These are phyloP conservation scores for Arabis alpina DNA, from an alignment of 345 rosid species.

Conservation along the genomic window DNA sequence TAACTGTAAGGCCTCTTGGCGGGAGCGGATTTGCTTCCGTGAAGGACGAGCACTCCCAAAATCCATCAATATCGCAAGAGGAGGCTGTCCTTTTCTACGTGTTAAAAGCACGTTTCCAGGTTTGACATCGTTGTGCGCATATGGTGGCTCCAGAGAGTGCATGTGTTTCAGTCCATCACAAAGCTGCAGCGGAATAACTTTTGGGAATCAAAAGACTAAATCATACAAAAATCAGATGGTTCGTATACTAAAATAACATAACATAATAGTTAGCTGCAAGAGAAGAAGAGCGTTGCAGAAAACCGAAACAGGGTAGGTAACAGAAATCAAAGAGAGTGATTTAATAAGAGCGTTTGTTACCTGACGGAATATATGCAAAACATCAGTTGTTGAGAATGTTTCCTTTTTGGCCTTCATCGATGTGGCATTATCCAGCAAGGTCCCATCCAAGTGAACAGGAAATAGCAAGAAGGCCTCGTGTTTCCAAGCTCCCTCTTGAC, in stretches of 20 bases:
- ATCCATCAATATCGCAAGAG: slow-evolving; percentile 94
- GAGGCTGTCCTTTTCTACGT: slow-evolving; percentile 78
- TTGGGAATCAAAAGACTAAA: slow-evolving; percentile 24
- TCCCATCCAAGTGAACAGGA: slow-evolving; percentile 98
- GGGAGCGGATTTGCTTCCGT: slow-evolving; percentile 83
- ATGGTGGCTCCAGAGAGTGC: slow-evolving; percentile 91
- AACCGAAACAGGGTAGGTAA: not conserved
- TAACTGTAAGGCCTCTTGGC: slow-evolving; percentile 87
- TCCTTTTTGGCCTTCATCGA: slow-evolving; percentile 88
- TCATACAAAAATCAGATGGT: slow-evolving; percentile 4
- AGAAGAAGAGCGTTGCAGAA: slow-evolving; percentile 9
- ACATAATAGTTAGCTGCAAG: not conserved
- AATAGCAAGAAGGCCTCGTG: slow-evolving; percentile 96
- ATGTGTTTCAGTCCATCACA: slow-evolving; percentile 97
- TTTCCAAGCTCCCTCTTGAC: slow-evolving; percentile 77
- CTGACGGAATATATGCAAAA: slow-evolving; percentile 92
- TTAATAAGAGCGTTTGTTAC: slow-evolving; percentile 41
- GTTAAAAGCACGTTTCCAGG: slow-evolving; percentile 82
- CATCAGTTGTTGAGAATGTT: slow-evolving; percentile 77
- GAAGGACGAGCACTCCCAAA: slow-evolving; percentile 95
- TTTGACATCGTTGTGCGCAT: slow-evolving; percentile 99
- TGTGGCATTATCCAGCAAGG: slow-evolving; percentile 80
- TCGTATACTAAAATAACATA: not conserved
- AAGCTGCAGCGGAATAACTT: slow-evolving; percentile 57
- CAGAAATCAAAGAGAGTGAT: slow-evolving; percentile 6